Conservation (phyloP, 352 stramenopile genomes). For the Pythium aphanidermatum region DNA sequence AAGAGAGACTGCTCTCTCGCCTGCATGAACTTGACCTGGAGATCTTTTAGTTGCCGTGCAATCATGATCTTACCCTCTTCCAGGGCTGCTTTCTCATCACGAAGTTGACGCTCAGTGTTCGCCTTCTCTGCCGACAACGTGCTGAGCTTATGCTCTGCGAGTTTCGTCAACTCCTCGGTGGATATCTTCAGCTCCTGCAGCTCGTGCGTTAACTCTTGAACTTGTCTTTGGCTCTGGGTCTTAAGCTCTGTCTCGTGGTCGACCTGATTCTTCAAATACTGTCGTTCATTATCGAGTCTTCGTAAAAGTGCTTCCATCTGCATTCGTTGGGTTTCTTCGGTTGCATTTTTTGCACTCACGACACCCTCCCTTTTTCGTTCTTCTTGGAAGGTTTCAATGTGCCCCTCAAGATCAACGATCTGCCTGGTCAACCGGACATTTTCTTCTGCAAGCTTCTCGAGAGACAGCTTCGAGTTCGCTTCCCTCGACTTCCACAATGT, state of each 20-base stretch:
- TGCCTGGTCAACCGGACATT: conserved; percentile 55
- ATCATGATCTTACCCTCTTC: conserved; percentile 53
- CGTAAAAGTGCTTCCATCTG: conserved; percentile 74
- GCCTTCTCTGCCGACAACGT: conserved; percentile 16
- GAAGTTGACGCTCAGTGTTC: conserved; percentile 28
- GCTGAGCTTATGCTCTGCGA: conserved; percentile 38
- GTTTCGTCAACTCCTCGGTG: conserved; percentile 31
- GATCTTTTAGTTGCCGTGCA: conserved; percentile 45
- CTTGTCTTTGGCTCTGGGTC: conserved; percentile 33
- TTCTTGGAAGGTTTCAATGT: conserved; percentile 55
- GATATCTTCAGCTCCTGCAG: conserved; percentile 28
- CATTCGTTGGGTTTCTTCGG: conserved; percentile 68
- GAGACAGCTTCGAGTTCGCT: conserved; percentile 48
- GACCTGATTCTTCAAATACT: conserved; percentile 78
- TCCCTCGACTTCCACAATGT: conserved; percentile 62
- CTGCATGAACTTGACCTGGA: conserved; percentile 50
- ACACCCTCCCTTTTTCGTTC: conserved; percentile 32
- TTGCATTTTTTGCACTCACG: conserved; percentile 60
- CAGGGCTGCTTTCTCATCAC: conserved; percentile 28
- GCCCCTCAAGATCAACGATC: conserved; percentile 53
- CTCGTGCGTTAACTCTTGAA: conserved; percentile 34
- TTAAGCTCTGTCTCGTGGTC: conserved; percentile 47
- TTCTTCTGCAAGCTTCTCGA: conserved; percentile 74
- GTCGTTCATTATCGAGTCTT: conserved; percentile 69
- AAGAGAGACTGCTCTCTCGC: conserved; percentile 50